phyloP scores from a whole-genome alignment of 1,284 basidiomycete genomes.

The Fomitopsis betulina region DNA sequence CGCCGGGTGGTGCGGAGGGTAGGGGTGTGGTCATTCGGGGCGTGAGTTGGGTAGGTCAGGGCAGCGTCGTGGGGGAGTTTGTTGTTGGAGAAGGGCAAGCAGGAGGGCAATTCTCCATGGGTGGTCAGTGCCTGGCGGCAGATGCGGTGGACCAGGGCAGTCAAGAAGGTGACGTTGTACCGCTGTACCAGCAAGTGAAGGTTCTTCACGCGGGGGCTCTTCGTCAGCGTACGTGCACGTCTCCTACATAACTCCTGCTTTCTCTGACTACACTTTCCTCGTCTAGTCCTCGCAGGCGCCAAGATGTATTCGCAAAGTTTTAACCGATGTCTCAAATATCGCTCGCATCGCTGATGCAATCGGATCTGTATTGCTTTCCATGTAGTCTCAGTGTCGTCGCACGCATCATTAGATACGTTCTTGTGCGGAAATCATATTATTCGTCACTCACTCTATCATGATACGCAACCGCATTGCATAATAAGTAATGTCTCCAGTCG shows the following conservation, averaged over 20 bases:
- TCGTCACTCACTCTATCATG: neutral
- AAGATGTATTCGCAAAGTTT: neutral
- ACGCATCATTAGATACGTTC: neutral
- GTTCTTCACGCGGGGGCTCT: neutral
- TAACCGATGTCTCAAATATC: conserved; percentile 1
- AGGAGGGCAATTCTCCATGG: neutral
- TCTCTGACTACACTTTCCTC: neutral
- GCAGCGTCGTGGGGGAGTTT: neutral
- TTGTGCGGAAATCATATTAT: neutral
- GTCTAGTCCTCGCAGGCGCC: neutral
- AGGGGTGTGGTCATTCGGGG: conserved; percentile 21
- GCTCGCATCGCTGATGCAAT: conserved; percentile 3
- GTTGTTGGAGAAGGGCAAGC: neutral
- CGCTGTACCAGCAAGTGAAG: neutral
- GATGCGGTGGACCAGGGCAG: neutral
- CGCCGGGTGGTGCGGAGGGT: conserved; percentile 55
- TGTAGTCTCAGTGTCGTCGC: neutral
- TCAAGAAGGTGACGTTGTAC: neutral
- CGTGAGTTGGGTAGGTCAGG: conserved; percentile 1
- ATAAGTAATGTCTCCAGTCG: no score
- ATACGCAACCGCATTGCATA: no score
- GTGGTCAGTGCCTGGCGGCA: neutral
- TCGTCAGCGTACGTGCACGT: neutral
- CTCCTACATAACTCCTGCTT: neutral
- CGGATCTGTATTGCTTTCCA: neutral